phyloP scores from a whole-genome alignment of 768 basidiomycete genomes.

The Tricholoma hemisulphureum region DNA sequence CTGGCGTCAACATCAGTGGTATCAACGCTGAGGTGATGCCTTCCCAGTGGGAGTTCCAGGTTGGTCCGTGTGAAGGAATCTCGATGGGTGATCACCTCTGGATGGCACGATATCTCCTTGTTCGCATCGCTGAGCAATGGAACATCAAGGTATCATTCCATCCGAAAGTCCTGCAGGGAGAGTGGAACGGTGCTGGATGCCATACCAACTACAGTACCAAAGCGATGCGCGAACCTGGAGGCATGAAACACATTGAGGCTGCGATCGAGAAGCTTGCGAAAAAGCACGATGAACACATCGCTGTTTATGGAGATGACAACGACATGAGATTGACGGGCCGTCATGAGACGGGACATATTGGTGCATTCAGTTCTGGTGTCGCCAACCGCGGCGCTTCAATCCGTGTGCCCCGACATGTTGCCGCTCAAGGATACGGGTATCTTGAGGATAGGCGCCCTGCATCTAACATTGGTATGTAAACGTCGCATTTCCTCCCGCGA shows the following conservation, averaged over 20 bases:
- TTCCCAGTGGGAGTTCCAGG: slow-evolving; percentile 99
- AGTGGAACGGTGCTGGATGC: slow-evolving; percentile 99
- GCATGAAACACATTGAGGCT: slow-evolving; percentile 87
- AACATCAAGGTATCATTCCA: slow-evolving; percentile 98
- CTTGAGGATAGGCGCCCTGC: slow-evolving; percentile 96
- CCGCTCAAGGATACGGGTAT: slow-evolving; percentile 90
- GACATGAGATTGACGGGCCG: slow-evolving; percentile 93
- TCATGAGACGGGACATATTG: slow-evolving; percentile 97
- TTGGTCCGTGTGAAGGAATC: slow-evolving; percentile 97
- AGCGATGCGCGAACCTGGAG: slow-evolving; percentile 90
- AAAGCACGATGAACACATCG: slow-evolving; percentile 93
- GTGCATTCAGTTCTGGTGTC: slow-evolving; percentile 88
- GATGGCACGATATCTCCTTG: slow-evolving; percentile 96
- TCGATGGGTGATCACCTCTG: slow-evolving; percentile 99
- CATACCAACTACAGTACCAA: slow-evolving; percentile 98
- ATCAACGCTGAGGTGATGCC: slow-evolving; percentile 99
- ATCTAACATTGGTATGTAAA: slow-evolving; percentile 90
- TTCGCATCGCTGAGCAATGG: slow-evolving; percentile 98
- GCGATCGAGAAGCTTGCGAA: slow-evolving; percentile 92
- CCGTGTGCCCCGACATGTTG: slow-evolving; percentile 93
- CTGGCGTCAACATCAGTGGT: slow-evolving; percentile 96
- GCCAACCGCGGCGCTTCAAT: slow-evolving; percentile 98
- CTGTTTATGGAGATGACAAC: slow-evolving; percentile 98
- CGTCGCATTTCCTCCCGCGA: neutral
- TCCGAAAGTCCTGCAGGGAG: slow-evolving; percentile 94